phyloP scores from a whole-genome alignment of 768 basidiomycete species.

The Cubamyces sp. region DNA sequence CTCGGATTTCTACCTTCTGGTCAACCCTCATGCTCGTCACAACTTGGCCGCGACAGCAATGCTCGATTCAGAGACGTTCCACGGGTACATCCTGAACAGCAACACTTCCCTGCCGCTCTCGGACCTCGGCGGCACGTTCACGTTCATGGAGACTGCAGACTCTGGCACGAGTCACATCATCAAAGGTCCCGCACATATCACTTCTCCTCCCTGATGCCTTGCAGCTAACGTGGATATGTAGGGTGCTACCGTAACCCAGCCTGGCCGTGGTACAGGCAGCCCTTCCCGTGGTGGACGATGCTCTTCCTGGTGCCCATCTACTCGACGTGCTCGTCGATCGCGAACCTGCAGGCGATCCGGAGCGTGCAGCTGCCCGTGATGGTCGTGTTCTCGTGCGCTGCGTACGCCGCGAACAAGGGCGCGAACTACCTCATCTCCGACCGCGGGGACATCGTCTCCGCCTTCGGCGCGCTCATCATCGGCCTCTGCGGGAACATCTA shows the following conservation, averaged over 20 bases:
- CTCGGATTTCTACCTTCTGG: slow-evolving; percentile 76
- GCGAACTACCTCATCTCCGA: slow-evolving; percentile 64
- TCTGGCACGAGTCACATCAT: slow-evolving; percentile 29
- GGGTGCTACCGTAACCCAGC: slow-evolving; percentile 75
- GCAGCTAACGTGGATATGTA: slow-evolving; percentile 29
- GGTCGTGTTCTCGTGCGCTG: slow-evolving; percentile 76
- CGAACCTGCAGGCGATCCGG: slow-evolving; percentile 73
- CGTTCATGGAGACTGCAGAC: slow-evolving; percentile 30
- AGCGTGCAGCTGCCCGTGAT: slow-evolving; percentile 76
- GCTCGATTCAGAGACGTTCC: slow-evolving; percentile 39
- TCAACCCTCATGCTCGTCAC: slow-evolving; percentile 60
- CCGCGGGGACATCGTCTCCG: slow-evolving; percentile 74
- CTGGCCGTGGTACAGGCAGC: slow-evolving; percentile 80
- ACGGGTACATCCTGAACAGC: slow-evolving; percentile 51
- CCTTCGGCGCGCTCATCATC: slow-evolving; percentile 76
- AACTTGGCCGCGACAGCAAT: slow-evolving; percentile 37
- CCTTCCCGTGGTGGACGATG: slow-evolving; percentile 82
- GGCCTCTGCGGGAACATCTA: slow-evolving; percentile 84
- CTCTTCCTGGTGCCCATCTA: slow-evolving; percentile 78
- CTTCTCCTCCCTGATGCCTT: background rate
- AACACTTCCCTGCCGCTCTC: slow-evolving; percentile 29
- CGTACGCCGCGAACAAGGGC: slow-evolving; percentile 71
- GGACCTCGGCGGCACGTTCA: slow-evolving; percentile 34
- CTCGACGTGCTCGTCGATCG: slow-evolving; percentile 72
- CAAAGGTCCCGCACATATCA: slow-evolving; percentile 29